Base-by-base conservation (phyloP, 108 stramenopile genomes). In the Pseudonitzschia pungens region DNA sequence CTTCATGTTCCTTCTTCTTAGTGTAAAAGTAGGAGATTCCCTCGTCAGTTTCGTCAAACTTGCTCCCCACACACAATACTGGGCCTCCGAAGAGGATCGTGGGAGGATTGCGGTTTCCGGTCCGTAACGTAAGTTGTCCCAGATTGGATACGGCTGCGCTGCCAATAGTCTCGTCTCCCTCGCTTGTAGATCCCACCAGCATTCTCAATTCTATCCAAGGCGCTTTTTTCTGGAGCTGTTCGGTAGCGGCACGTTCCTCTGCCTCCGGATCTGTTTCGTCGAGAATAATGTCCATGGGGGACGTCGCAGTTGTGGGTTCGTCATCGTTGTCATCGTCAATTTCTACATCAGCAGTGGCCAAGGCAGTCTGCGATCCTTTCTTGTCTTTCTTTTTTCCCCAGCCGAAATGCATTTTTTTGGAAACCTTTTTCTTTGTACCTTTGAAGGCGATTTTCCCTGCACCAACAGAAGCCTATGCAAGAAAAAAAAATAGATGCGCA, bases 31-130 rank as follows among this genome's bases (percentile, higher is more conserved):
- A 85, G 18, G 92, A 85, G 22, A 78, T 21, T 26, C 88, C 84
- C 54, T 83, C 86, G 16, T 86, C 81, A 33, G 68, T 56, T 53
- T 69, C 75, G 43, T 83, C 69, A 18, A 70, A 50, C 58, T 84
- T 78, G 54, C 81, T 78, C 0, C 82, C 87, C 56, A 94, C 80
- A 64, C 93, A 94, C 15, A 94, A 69, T 15, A 89, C 84, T 29
- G 93, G 93, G 21, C 93, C 93, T 45, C 93, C 90, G 83, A 92
- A 92, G 14, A 94, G 52, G 50, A 70, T 74, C 33, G 78, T 84
- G 7, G 93, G 90, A 44, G 81, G 70, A 53, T 77, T 72, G 16
- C 89, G 85, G 72, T 88, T 89, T 14, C 89, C 88, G 40, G 87
- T 89, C 11, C 93, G 82, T 33, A 92, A 62, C 0, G 84, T 31